A percentile compares a stretch with the other conserved stretches of the same genome.
phyloP scores from a whole-genome alignment of 2,329 filamentous ascomycete genomes.

The Ascochyta viciae-villosae region DNA sequence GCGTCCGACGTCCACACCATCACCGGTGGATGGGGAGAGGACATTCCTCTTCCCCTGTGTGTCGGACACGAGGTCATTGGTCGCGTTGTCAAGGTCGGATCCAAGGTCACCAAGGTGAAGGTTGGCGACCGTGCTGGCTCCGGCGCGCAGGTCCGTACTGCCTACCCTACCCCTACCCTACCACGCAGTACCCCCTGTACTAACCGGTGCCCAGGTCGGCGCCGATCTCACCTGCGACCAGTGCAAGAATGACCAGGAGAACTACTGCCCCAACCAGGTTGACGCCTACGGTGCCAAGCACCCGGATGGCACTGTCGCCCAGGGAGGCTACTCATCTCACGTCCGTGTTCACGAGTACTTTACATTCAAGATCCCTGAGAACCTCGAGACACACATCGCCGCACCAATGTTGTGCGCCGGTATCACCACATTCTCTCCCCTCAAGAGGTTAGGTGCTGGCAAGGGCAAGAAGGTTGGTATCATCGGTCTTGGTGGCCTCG shows the following conservation, averaged over 20 bases:
- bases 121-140: constrained; percentile 56
- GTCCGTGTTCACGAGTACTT: constrained; percentile 80
- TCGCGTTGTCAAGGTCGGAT: constrained; percentile 58
- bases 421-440: constrained; percentile 78
- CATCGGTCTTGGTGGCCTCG: constrained; percentile 67
- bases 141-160: constrained; percentile 54
- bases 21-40: constrained; percentile 67
- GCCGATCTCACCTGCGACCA: constrained; percentile 59
- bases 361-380: constrained; percentile 77
- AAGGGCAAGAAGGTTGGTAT: constrained; percentile 82
- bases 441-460: constrained; percentile 76
- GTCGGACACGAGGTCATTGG: constrained; percentile 70
- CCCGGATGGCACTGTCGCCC: constrained; percentile 66
- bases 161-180: too few relatives aligned
- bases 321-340: constrained; percentile 72
- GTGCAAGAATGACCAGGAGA: constrained; percentile 61
- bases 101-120: constrained; percentile 59
- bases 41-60: constrained; percentile 66
- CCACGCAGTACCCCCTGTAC: too few relatives aligned
- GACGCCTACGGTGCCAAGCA: constrained; percentile 60
- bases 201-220: constrained; percentile 52
- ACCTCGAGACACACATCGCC: constrained; percentile 64
- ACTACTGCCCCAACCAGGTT: constrained; percentile 59
- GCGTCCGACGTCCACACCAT: constrained; percentile 59
- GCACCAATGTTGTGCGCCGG: constrained; percentile 88